These are phyloP conservation scores for Prunus dulcis DNA, from an alignment of 306 rosid species.

Conservation along the genomic window DNA sequence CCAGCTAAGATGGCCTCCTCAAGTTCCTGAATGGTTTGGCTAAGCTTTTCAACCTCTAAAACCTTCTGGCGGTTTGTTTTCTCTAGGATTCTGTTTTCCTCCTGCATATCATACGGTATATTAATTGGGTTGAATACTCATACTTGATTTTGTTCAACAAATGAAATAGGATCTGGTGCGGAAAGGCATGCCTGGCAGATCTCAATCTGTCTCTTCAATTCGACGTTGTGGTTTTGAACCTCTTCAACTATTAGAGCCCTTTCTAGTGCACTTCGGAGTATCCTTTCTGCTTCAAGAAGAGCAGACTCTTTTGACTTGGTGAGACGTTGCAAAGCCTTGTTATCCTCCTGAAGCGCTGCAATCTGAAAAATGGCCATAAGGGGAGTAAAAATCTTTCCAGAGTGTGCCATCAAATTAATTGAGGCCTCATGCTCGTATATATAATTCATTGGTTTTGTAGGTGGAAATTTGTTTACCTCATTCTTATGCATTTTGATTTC, in stretches of 20 bases:
- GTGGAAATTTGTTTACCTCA: slow-evolving; percentile 49
- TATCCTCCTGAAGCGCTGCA: slow-evolving; percentile 72
- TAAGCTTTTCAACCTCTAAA: slow-evolving; percentile 82
- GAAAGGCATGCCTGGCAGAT: slow-evolving; percentile 73
- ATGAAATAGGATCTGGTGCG: slow-evolving; percentile 14
- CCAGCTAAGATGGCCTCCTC: slow-evolving; percentile 83
- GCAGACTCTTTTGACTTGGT: slow-evolving; percentile 85
- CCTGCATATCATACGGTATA: slow-evolving; percentile 48
- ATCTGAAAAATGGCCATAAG: slow-evolving; percentile 42
- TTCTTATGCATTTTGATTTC: slow-evolving; percentile 78
- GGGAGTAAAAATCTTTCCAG: background rate
- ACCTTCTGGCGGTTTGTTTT: slow-evolving; percentile 89
- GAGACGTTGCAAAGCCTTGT: slow-evolving; percentile 78
- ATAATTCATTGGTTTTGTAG: background rate
- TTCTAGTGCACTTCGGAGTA: slow-evolving; percentile 77
- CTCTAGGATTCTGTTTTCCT: slow-evolving; percentile 86
- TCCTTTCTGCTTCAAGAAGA: slow-evolving; percentile 87
- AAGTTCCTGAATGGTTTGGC: slow-evolving; percentile 82
- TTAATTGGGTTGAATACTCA: slow-evolving; percentile 12
- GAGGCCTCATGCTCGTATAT: background rate
- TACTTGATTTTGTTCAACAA: background rate
- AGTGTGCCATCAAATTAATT: slow-evolving; percentile 2
- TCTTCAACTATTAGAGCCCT: slow-evolving; percentile 95
- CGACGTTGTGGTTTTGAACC: slow-evolving; percentile 90
- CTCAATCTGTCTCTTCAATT: slow-evolving; percentile 94